Percentiles rank a stretch among this genome's conserved stretches.
Conservation (phyloP, 495 filamentous ascomycete species). For the Melanomma pulvis-pyrius region DNA sequence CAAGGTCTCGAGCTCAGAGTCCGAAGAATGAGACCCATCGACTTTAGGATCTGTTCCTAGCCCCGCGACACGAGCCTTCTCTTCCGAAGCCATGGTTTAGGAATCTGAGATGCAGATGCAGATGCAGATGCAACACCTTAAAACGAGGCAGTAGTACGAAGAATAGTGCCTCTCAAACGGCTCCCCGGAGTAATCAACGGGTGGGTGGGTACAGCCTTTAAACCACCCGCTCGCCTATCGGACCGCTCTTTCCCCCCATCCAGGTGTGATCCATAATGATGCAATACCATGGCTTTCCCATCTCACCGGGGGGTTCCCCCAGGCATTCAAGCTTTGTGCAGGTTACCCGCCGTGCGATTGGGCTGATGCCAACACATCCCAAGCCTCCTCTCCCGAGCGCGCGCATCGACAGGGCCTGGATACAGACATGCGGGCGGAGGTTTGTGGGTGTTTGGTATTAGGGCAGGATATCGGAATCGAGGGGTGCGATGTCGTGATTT, state of each 20-base stretch:
- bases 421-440: background rate
- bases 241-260: too few species aligned
- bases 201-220: background rate
- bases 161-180: background rate
- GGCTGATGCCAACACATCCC: background rate
- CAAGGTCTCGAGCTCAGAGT: slow-evolving; percentile 18
- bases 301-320: background rate
- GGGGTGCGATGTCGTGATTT: slow-evolving; percentile 33
- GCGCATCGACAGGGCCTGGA: background rate
- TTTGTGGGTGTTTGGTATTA: background rate
- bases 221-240: background rate
- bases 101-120: background rate
- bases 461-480: slow-evolving; percentile 5
- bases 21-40: background rate
- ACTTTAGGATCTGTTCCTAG: background rate
- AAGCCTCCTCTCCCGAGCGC: background rate
- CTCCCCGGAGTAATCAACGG: background rate
- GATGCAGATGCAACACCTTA: background rate
- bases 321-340: background rate
- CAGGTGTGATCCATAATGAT: slow-evolving; percentile 4
- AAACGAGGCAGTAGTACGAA: too few species aligned
- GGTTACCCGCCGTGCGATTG: background rate
- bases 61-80: slow-evolving; percentile 1
- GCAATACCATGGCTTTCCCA: slow-evolving; percentile 14
- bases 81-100: slow-evolving; percentile 26